These are phyloP conservation scores for Moelleriella libera DNA, from an alignment of 2,329 filamentous ascomycete genomes.

Conservation along the genomic window DNA sequence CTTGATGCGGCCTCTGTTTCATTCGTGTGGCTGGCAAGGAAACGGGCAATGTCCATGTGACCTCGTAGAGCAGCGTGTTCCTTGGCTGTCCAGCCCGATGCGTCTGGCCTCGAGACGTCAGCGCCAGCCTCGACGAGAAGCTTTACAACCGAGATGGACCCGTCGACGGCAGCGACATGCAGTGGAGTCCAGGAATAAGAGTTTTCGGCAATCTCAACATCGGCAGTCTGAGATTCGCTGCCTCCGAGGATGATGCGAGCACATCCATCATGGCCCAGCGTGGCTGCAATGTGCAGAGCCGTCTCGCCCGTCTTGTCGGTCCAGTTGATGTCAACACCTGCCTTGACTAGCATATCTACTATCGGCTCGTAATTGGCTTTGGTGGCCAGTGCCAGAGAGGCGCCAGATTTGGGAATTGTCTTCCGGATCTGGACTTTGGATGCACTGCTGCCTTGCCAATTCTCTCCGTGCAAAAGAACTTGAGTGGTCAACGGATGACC, in stretches of 20 bases:
- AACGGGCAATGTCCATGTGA: constrained; percentile 65
- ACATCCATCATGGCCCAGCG: constrained; percentile 74
- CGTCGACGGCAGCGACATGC: constrained; percentile 84
- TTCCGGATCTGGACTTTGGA: constrained; percentile 52
- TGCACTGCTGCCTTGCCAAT: constrained; percentile 52
- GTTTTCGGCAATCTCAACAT: constrained; percentile 67
- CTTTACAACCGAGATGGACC: constrained; percentile 60
- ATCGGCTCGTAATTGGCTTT: constrained; percentile 78
- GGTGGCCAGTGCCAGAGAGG: constrained; percentile 75
- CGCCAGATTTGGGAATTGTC: constrained; percentile 66
- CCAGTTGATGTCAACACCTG: constrained; percentile 86
- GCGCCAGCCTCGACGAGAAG: constrained; percentile 68
- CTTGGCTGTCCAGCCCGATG: constrained; percentile 84
- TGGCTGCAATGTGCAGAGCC: constrained; percentile 79
- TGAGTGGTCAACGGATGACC: constrained; percentile 80
- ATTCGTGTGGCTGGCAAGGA: constrained; percentile 40
- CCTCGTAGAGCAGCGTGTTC: constrained; percentile 88
- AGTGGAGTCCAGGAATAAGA: constrained; percentile 92
- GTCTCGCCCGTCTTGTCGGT: constrained; percentile 84
- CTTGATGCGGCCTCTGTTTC: constrained; percentile 15
- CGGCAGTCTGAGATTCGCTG: constrained; percentile 52
- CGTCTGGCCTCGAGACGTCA: constrained; percentile 60
- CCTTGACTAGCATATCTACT: constrained; percentile 75
- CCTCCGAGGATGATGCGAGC: constrained; percentile 63
- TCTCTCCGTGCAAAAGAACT: constrained; percentile 65